These are phyloP conservation scores for Salvia miltiorrhiza DNA, from an alignment of 257 asterid species.

Conservation along the genomic window DNA sequence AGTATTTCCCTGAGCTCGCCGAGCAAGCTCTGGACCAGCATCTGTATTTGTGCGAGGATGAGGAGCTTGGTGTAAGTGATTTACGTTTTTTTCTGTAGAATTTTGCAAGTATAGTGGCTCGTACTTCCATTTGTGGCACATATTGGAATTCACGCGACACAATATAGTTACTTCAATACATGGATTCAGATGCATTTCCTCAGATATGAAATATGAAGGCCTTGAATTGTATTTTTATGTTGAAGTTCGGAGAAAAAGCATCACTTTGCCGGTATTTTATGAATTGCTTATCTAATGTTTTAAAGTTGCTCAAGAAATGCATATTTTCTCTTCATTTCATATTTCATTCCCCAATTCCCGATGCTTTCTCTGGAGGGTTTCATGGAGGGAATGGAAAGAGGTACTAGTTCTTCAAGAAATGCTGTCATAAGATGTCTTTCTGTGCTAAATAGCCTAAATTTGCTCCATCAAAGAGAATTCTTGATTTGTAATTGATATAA, in stretches of 20 bases:
- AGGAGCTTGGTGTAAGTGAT: slow-evolving; percentile 73
- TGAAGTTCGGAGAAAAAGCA: neutral
- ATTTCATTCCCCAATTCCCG: neutral
- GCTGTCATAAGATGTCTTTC: neutral
- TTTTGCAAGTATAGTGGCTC: neutral
- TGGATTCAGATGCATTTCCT: neutral
- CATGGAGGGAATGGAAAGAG: neutral
- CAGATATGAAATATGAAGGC: neutral
- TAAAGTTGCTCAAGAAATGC: neutral
- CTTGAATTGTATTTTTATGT: neutral
- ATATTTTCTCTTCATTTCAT: neutral
- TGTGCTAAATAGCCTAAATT: neutral
- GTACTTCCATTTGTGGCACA: neutral
- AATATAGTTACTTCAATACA: neutral
- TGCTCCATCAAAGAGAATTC: neutral
- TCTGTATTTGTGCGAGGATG: slow-evolving; percentile 70
- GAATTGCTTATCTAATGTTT: neutral
- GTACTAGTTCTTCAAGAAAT: slow-evolving; percentile 1
- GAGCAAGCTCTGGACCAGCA: slow-evolving; percentile 89
- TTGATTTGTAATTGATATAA: neutral
- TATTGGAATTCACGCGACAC: neutral
- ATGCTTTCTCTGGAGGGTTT: neutral
- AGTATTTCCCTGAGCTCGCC: slow-evolving; percentile 66
- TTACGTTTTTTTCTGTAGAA: neutral
- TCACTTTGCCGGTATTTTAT: neutral